Base-by-base conservation (phyloP, 2,329 filamentous ascomycete genomes). In the Aureobasidium vineae region DNA sequence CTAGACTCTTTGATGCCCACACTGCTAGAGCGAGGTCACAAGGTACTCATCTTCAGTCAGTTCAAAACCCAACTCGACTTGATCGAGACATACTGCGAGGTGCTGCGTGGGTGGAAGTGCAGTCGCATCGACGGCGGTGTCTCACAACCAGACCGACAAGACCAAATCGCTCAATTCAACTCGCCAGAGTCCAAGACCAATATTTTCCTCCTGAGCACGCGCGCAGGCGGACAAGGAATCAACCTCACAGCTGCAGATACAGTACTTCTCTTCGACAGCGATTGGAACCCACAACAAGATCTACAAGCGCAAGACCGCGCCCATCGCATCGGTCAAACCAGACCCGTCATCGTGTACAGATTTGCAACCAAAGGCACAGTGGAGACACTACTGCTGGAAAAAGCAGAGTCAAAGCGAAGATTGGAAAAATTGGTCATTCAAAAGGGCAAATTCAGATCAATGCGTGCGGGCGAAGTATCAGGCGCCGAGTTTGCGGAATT, bases 261-360 rank as follows among this genome's bases (percentile, higher is more conserved):
- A 0, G 94, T 97, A 13, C 90, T 98, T 53, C 82, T 98, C 0
- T 98, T 95, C 71, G 94, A 98, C 76, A 87, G 84, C 11, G 87
- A 97, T 73, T 97, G 94, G 88, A 99, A 99, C 72, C 95, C 95
- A 0, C 95, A 99, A 75, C 94, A 97, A 74, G 95, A 99, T 76
- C 82, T 99, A 0, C 95, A 99, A 75, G 95, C 95, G 0, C 95
- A 98, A 77, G 95, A 99, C 74, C 91, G 95, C 5, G 92, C 91
- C 0, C 95, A 99, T 75, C 87, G 95, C 15, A 98, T 99, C 69
- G 95, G 95, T 0, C 95, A 99, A 76, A 97, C 88, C 0, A 85
- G 89, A 2, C 95, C 95, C 0, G 95, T 99, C 0, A 87, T 99
- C 23, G 90, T 99, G 0, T 99, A 96, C 77, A 89, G 95, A 1